A percentile compares a stretch with the other conserved stretches of the same genome.
These are phyloP conservation scores for Fusarium setosum DNA, from an alignment of 2,329 filamentous ascomycete genomes.

Conservation along the genomic window DNA sequence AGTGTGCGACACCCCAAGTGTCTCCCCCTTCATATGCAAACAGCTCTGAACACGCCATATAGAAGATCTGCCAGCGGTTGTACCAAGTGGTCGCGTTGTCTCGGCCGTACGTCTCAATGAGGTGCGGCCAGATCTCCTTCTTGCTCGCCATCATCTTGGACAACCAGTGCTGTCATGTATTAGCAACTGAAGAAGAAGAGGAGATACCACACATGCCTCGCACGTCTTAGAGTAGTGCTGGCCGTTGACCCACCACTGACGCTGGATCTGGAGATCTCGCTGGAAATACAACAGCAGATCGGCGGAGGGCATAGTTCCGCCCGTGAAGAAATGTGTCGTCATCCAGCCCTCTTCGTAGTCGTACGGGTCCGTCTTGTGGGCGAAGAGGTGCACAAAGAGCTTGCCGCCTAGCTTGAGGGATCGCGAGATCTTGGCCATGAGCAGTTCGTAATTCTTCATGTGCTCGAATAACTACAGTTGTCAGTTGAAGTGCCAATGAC, in stretches of 20 bases:
- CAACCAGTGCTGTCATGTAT: conserved; percentile 65
- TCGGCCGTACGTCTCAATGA: conserved; percentile 74
- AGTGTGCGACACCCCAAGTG: conserved; percentile 75
- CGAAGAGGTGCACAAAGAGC: conserved; percentile 77
- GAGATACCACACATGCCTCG: conserved; percentile 58
- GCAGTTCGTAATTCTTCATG: conserved; percentile 79
- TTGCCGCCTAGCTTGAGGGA: conserved; percentile 72
- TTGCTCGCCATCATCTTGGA: conserved; percentile 69
- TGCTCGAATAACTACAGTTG: conserved; percentile 72
- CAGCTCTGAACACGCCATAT: conserved; percentile 76
- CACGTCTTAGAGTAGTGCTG: conserved; percentile 76
- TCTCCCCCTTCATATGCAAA: conserved; percentile 75
- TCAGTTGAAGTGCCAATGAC: neutral
- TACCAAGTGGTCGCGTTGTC: conserved; percentile 71
- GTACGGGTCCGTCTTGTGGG: conserved; percentile 73
- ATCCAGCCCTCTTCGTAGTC: conserved; percentile 81
- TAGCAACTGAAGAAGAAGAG: neutral
- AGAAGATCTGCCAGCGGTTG: conserved; percentile 78
- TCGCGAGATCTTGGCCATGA: conserved; percentile 71
- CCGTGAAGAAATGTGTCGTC: conserved; percentile 79
- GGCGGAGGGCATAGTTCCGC: conserved; percentile 76
- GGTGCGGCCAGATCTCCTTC: conserved; percentile 70
- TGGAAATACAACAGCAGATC: conserved; percentile 77
- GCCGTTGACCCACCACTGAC: conserved; percentile 79
- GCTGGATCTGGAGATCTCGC: conserved; percentile 66